Evolutionary conservation across 2,329 filamentous ascomycete genomes (phyloP).

Genomic region (Sporothrix curviconia): DNA sequence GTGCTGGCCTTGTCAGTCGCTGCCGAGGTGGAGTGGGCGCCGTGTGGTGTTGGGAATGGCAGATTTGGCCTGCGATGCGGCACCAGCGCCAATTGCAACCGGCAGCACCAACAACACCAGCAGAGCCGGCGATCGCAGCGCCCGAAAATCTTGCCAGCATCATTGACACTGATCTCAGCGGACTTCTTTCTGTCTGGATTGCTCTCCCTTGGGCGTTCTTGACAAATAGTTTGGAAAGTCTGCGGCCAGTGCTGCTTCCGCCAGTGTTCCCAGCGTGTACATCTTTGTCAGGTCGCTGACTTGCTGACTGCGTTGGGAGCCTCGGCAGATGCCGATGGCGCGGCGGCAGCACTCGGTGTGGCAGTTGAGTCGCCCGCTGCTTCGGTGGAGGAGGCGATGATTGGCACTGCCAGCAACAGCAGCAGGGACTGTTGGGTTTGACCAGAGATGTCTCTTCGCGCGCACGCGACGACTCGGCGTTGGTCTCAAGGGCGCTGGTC

Average conservation of each 20-base stretch:
- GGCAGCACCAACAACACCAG: constrained; percentile 1
- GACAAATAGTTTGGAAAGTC: constrained; percentile 15
- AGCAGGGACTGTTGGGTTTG: no score
- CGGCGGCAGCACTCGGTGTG: not conserved
- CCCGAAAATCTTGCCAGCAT: not conserved
- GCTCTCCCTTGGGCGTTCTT: constrained; percentile 2
- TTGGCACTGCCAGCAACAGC: no score
- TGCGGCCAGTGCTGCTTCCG: not conserved
- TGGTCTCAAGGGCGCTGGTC: not conserved
- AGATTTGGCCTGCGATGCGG: not conserved
- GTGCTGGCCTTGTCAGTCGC: not conserved
- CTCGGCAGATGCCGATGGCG: not conserved
- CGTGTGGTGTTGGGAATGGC: not conserved
- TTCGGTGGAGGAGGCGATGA: not conserved
- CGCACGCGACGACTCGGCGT: not conserved
- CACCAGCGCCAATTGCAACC: constrained; percentile 6
- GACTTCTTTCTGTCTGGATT: not conserved
- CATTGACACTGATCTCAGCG: not conserved
- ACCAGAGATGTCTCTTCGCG: not conserved
- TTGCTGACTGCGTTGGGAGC: not conserved
- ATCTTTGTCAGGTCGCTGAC: not conserved
- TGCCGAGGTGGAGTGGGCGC: not conserved
- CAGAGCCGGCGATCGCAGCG: not conserved
- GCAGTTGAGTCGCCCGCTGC: not conserved
- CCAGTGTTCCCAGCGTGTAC: not conserved